Percentiles rank a stretch among this genome's conserved stretches.
Conservation (phyloP, 345 rosid species). For the Camelina laxa region DNA sequence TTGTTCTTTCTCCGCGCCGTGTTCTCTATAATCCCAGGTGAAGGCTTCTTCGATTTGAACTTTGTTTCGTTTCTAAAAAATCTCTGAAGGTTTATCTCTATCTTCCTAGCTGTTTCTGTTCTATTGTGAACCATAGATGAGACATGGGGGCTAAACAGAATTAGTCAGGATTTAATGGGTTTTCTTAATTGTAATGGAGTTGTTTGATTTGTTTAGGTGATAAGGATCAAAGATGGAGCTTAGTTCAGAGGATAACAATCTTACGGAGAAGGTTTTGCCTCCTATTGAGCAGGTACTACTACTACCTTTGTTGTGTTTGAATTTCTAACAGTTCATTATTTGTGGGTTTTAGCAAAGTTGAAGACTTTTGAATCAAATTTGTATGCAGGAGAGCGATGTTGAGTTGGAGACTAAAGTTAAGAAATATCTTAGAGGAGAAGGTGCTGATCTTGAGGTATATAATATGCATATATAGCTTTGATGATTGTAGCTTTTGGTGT, state of each 20-base stretch:
- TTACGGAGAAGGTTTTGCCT: slow-evolving; percentile 43
- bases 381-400: slow-evolving; percentile 54
- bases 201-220: slow-evolving; percentile 10
- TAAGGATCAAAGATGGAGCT: slow-evolving; percentile 46
- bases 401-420: slow-evolving; percentile 61
- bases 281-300: slow-evolving; percentile 51
- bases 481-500: slow-evolving; percentile 26
- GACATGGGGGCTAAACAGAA: neutral
- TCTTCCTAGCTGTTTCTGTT: slow-evolving; percentile 1
- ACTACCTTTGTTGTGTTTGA: neutral
- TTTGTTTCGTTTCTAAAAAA: slow-evolving; percentile 9
- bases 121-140: slow-evolving; percentile 6
- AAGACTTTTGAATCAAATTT: slow-evolving; percentile 25
- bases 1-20: neutral
- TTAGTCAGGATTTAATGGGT: neutral
- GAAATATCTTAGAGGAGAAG: slow-evolving; percentile 80
- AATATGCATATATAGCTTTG: neutral
- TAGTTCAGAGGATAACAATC: slow-evolving; percentile 43
- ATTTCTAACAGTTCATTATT: neutral
- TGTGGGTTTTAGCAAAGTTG: slow-evolving; percentile 27
- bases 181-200: neutral
- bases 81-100: neutral
- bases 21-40: slow-evolving; percentile 25
- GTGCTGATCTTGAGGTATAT: slow-evolving; percentile 69
- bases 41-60: slow-evolving; percentile 10